Evolutionary conservation across 192 early-diverging fungal genomes (phyloP).

Genomic region (Funneliformis geosporum): DNA sequence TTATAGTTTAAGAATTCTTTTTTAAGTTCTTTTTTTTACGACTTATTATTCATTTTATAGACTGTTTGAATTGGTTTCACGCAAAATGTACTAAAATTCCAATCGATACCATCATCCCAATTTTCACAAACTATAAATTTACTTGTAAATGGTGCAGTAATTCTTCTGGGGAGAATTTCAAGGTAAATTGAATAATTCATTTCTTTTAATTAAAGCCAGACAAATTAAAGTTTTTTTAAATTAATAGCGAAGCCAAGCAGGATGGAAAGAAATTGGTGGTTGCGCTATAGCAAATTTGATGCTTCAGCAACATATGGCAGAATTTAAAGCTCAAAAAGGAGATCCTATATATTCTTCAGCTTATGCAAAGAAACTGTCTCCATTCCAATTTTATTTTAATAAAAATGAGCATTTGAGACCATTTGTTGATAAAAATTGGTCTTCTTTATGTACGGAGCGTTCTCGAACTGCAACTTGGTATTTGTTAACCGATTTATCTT

Average conservation of each 20-base stretch:
- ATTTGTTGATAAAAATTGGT: constrained; percentile 67
- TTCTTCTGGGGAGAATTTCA: not conserved
- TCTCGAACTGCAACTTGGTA: constrained; percentile 64
- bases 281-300: constrained; percentile 66
- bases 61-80: constrained; percentile 70
- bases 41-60: constrained; percentile 29
- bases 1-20: not conserved
- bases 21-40: not conserved
- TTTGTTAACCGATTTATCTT: not conserved
- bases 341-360: constrained; percentile 36
- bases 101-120: constrained; percentile 51
- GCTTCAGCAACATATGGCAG: constrained; percentile 48
- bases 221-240: not conserved
- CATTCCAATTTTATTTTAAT: constrained; percentile 59
- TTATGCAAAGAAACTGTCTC: constrained; percentile 39
- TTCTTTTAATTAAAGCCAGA: not conserved
- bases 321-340: constrained; percentile 32
- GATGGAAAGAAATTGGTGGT: constrained; percentile 67
- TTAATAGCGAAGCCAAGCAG: constrained; percentile 61
- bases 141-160: constrained; percentile 48
- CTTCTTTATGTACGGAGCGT: constrained; percentile 62
- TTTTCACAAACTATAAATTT: constrained; percentile 67
- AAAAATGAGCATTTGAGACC: constrained; percentile 67
- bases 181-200: constrained; percentile 8
- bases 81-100: constrained; percentile 49